phyloP scores from a whole-genome alignment of 2,329 filamentous ascomycete genomes.

The Cordyceps militaris region DNA sequence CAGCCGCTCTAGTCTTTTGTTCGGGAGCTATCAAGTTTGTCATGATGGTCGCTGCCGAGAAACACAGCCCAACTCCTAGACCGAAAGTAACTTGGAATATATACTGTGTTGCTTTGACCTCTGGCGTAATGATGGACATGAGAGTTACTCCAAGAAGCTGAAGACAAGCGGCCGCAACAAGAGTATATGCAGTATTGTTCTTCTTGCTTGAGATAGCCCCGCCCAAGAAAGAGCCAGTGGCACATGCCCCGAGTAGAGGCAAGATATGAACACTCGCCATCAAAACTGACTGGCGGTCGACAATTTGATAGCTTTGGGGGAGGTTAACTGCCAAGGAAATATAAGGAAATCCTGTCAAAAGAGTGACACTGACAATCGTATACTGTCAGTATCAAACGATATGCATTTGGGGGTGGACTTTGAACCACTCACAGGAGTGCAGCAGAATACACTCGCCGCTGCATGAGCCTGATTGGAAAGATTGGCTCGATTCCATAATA shows the following conservation, averaged over 20 bases:
- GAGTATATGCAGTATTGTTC: conserved; percentile 46
- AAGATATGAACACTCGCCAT: conserved; percentile 51
- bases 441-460: conserved; percentile 42
- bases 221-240: conserved; percentile 48
- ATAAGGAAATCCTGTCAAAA: conserved; percentile 51
- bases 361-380: conserved; percentile 37
- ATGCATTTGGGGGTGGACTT: too few relatives aligned
- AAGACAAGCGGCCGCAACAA: conserved; percentile 42
- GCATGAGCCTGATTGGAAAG: conserved; percentile 44
- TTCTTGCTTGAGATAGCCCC: conserved; percentile 45
- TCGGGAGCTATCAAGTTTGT: conserved; percentile 45
- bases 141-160: conserved; percentile 47
- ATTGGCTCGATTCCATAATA: conserved; percentile 42
- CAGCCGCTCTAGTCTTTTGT: conserved; percentile 45
- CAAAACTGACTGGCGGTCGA: conserved; percentile 45
- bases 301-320: conserved; percentile 54
- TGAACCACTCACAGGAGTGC: conserved; percentile 39
- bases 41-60: conserved; percentile 51
- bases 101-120: conserved; percentile 37
- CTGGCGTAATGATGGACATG: conserved; percentile 36
- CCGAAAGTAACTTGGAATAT: conserved; percentile 51
- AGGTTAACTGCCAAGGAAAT: conserved; percentile 52
- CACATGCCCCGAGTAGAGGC: conserved; percentile 50
- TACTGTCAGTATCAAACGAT: conserved; percentile 14
- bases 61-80: conserved; percentile 51